phyloP scores from a whole-genome alignment of 805 yeast genomes.

The Torulaspora microellipsoides region DNA sequence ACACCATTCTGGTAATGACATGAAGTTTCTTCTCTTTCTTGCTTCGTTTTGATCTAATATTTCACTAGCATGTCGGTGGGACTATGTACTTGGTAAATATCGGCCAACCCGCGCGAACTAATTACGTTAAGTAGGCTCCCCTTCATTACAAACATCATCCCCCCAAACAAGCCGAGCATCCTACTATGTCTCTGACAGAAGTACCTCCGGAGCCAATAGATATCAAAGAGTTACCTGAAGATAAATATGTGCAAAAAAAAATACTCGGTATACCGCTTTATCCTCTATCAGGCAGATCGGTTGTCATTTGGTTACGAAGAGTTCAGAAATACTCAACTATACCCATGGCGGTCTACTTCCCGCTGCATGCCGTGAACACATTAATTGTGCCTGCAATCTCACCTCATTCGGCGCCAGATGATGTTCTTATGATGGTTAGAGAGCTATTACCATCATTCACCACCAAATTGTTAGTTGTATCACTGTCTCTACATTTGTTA shows the following conservation, averaged over 20 bases:
- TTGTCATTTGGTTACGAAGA: constrained; percentile 11
- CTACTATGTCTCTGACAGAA: constrained; percentile 11
- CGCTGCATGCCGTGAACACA: constrained; percentile 26
- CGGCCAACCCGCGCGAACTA: no score
- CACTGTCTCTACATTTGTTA: constrained; percentile 8
- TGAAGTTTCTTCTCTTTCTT: background rate
- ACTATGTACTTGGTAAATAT: no score
- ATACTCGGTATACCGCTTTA: constrained; percentile 11
- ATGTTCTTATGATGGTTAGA: constrained; percentile 26
- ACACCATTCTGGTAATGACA: constrained; percentile 32
- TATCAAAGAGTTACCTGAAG: constrained; percentile 7
- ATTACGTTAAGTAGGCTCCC: no score
- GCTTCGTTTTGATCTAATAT: no score
- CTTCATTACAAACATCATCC: no score
- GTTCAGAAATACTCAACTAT: constrained; percentile 23
- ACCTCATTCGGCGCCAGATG: constrained; percentile 22
- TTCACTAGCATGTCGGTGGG: no score
- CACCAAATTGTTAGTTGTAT: constrained; percentile 13
- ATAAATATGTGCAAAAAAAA: constrained; percentile 6
- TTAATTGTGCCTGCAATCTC: constrained; percentile 20
- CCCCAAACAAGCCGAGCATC: background rate
- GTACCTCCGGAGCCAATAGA: constrained; percentile 23
- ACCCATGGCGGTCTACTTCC: constrained; percentile 24
- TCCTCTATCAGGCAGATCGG: constrained; percentile 13
- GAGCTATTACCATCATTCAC: constrained; percentile 23